Conservation (phyloP, 768 basidiomycete genomes). For the Kwoniella sp. region DNA sequence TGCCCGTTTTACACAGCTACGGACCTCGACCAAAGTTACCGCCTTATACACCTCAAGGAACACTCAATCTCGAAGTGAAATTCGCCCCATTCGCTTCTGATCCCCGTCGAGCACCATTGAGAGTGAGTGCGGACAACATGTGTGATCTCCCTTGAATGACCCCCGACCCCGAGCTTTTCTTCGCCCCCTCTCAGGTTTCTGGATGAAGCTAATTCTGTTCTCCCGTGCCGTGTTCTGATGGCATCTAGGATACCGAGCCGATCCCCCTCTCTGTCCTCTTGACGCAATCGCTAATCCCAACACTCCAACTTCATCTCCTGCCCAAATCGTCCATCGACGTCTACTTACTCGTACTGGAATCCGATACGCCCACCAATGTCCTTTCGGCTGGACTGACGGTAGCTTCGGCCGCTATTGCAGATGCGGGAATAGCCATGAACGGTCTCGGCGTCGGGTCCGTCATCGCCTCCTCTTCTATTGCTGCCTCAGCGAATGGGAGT, state of each 20-base stretch:
- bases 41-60: conserved; percentile 67
- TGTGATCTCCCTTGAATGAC: no score
- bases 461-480: conserved; percentile 60
- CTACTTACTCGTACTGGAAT: conserved; percentile 83
- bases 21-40: conserved; percentile 62
- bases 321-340: conserved; percentile 94
- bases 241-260: conserved; percentile 80
- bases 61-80: conserved; percentile 92
- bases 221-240: no score
- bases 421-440: conserved; percentile 81
- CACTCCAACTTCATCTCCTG: conserved; percentile 82
- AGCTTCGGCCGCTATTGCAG: conserved; percentile 83
- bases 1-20: no score
- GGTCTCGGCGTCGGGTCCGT: conserved; percentile 84
- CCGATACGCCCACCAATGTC: conserved; percentile 86
- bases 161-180: no score
- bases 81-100: conserved; percentile 90
- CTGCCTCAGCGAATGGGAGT: no score
- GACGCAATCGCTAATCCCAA: conserved; percentile 73
- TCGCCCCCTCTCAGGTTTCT: no score
- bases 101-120: conserved; percentile 76
- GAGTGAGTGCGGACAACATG: conserved; percentile 69
- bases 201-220: no score
- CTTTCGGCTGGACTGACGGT: conserved; percentile 84
- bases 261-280: conserved; percentile 78